Evolutionary conservation across 2,329 filamentous ascomycete species (phyloP), one percentile per base, ranked within the genome.

Genomic region (Colletotrichum sp.): DNA sequence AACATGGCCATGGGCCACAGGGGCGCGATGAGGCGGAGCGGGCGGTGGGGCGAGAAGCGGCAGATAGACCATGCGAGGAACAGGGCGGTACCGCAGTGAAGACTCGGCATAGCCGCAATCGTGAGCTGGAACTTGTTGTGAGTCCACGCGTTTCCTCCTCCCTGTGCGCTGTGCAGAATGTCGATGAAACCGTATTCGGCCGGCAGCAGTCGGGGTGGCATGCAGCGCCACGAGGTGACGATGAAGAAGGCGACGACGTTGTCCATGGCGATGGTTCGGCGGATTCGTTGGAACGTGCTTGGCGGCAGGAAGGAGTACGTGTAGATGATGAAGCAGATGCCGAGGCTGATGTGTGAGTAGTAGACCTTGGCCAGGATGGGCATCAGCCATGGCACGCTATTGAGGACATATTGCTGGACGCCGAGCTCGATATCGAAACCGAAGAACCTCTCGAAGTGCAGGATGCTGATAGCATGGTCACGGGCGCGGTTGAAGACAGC

Each of bases 161-260:
- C 52, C 75, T 81, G 15, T 72, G 80, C 52, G 64, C 80, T 78
- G 64, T 88, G 87, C 8, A 89, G 82, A 16, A 88, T 79, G 75
- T 90, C 88, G 73, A 88, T 77, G 79, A 87, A 90, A 27, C 88
- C 88, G 19, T 88, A 88, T 70, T 86, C 82, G 12, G 79, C 77
- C 1, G 86, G 86, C 0, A 90, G 83, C n/a, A 90, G 80, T 4
- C 88, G 85, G 1, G 88, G 89, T 4, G 89, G 88, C 72, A 83
- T 85, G 80, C 88, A 89, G 22, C 88, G 86, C 84, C 87, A 90
- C 4, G 84, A 44, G 0, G 87, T 87, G 19, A 90, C 81, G 63
- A 89, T 84, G 63, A 86, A 79, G 64, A 90, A 90, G 9, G 88
- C 87, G 65, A 90, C 82, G 30, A 83, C 83, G 64, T 90, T 90